phyloP scores from a whole-genome alignment of 306 rosid genomes.

The Cyclanthera cordifolia region DNA sequence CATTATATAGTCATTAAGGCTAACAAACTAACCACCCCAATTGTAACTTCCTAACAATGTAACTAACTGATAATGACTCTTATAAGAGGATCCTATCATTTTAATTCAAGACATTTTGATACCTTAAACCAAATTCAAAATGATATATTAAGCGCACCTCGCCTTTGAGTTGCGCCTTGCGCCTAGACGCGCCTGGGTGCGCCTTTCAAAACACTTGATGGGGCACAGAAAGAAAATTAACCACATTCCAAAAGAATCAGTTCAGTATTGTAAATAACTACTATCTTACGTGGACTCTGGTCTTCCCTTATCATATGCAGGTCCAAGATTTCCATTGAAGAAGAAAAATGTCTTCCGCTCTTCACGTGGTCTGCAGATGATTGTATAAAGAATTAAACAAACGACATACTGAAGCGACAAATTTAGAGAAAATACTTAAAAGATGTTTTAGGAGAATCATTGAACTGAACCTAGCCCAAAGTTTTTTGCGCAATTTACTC shows the following conservation, averaged over 20 bases:
- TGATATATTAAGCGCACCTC: too few relatives aligned
- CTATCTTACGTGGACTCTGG: constrained; percentile 56
- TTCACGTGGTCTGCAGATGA: constrained; percentile 51
- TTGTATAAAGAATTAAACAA: constrained; percentile 11
- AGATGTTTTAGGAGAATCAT: neutral
- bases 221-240: too few relatives aligned
- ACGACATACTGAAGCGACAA: neutral
- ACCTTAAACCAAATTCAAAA: too few relatives aligned
- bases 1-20: too few relatives aligned
- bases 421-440: neutral
- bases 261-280: neutral
- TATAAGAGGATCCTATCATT: too few relatives aligned
- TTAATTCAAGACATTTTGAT: too few relatives aligned
- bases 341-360: constrained; percentile 63
- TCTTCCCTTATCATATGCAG: constrained; percentile 59
- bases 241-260: neutral
- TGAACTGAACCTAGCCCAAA: constrained; percentile 55
- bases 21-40: too few relatives aligned
- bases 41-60: too few relatives aligned
- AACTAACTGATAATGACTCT: too few relatives aligned
- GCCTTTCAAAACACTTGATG: too few relatives aligned
- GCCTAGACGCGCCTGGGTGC: too few relatives aligned
- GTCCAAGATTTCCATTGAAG: constrained; percentile 87
- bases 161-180: too few relatives aligned
- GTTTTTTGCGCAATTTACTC: constrained; percentile 36